A percentile compares a stretch with the other conserved stretches of the same genome.
phyloP scores from a whole-genome alignment of 2,329 filamentous ascomycete genomes.

The Zymoseptoria brevis region DNA sequence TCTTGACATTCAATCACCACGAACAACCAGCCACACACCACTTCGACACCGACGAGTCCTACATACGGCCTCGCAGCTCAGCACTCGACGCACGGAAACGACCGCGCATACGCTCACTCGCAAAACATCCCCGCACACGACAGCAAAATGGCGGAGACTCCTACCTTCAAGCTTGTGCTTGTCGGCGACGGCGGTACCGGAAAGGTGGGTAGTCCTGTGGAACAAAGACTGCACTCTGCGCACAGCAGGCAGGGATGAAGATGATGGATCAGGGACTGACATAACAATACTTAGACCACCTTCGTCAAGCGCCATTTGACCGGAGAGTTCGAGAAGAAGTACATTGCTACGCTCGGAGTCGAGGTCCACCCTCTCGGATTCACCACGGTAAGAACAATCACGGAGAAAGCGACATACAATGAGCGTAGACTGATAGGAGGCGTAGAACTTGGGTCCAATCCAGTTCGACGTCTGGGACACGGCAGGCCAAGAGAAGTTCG shows the following conservation, averaged over 20 bases:
- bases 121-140: slow-evolving; percentile 4
- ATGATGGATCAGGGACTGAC: slow-evolving; percentile 14
- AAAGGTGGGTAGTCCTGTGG: slow-evolving; percentile 61
- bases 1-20: background rate
- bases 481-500: slow-evolving; percentile 98
- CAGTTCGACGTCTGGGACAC: slow-evolving; percentile 99
- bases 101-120: background rate
- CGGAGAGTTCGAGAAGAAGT: slow-evolving; percentile 99
- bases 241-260: slow-evolving; percentile 1
- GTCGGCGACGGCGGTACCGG: slow-evolving; percentile 98
- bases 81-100: background rate
- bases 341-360: slow-evolving; percentile 98
- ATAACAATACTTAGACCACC: slow-evolving; percentile 62
- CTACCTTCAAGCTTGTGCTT: slow-evolving; percentile 99
- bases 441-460: slow-evolving; percentile 81
- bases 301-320: slow-evolving; percentile 99
- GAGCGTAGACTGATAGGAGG: slow-evolving; percentile 1
- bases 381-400: slow-evolving; percentile 67
- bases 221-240: background rate
- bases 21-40: background rate
- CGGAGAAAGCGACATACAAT: background rate
- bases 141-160: slow-evolving; percentile 36
- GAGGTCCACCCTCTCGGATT: slow-evolving; percentile 98
- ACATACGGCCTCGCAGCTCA: background rate
- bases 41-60: background rate